phyloP scores from a whole-genome alignment of 2,329 filamentous ascomycete genomes.

The Monilinia laxa region DNA sequence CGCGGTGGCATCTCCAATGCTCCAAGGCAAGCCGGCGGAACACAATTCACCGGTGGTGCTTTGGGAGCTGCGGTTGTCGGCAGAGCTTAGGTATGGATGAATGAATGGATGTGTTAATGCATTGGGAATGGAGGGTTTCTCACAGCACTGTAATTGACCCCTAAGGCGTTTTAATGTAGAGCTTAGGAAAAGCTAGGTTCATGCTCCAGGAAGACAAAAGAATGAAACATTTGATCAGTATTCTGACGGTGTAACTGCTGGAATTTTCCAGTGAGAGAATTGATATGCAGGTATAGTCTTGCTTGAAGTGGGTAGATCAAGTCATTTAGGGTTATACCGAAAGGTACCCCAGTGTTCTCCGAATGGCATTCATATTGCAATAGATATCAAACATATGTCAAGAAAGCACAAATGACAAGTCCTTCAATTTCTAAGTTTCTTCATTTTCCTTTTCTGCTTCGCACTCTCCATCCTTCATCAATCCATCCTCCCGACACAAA shows the following conservation, averaged over 20 bases:
- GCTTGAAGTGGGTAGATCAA: background rate
- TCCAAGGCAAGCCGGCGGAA: conserved; percentile 68
- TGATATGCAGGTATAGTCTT: background rate
- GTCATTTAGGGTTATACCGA: background rate
- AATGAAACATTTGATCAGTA: conserved; percentile 12
- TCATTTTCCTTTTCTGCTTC: background rate
- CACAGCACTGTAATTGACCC: conserved; percentile 35
- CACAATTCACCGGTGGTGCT: conserved; percentile 79
- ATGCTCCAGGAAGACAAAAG: conserved; percentile 18
- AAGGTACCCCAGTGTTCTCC: background rate
- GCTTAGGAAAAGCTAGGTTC: conserved; percentile 37
- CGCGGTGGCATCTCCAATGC: conserved; percentile 59
- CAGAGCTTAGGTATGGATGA: conserved; percentile 49
- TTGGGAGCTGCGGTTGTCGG: conserved; percentile 61
- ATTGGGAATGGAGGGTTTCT: conserved; percentile 38
- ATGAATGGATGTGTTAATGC: conserved; percentile 35
- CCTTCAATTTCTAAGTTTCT: background rate
- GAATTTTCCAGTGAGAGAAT: background rate
- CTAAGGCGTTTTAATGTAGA: conserved; percentile 39
- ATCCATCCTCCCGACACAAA: background rate
- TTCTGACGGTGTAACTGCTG: background rate
- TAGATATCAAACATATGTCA: background rate
- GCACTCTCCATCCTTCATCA: background rate
- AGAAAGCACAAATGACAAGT: background rate
- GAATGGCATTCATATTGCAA: background rate